Base-by-base conservation (phyloP, 2,329 filamentous ascomycete species). In the Cladosporium sp. region DNA sequence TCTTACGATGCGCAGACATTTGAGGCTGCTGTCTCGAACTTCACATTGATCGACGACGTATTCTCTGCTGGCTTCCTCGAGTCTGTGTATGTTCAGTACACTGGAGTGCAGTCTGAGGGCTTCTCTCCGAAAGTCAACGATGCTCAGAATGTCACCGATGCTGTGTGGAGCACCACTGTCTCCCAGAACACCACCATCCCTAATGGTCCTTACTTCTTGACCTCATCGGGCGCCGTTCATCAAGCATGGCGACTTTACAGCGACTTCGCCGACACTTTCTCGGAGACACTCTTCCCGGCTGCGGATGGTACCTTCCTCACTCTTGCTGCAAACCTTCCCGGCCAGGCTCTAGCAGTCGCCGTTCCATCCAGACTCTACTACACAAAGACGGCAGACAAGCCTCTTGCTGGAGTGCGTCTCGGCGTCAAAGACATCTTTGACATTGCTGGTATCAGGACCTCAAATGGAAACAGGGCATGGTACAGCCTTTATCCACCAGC, bases 381-480 rank as follows among this genome's bases (percentile, higher is more conserved):
- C 70, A 80, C 76, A 2, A 79, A 76, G 47, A 82, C 80, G 0
- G 65, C 70, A 0, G 74, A 77, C n/a, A 79, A 83, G 65, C 84
- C 84, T 0, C 74, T 88, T 0, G 81, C 83, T 5, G 85, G 86
- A 17, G 78, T 86, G 3, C 78, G 85, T 17, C 69, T 88, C 0
- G 84, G 79, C 0, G 76, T 88, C 57, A 88, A 88, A 68, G 86
- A 88, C 63, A 83, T 86, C 49, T 84, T 79, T 65, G 76, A 85
- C 61, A 70, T 87, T 39, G 76, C 78, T 20, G 86, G 86, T 1
- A 69, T 86, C 0, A 76, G 77, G 12, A 86, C 82, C 0, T 77
- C 77, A 1, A 75, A 81, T 34, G 86, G 85, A 0, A 87, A 84
- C 57, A 74, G 82, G 34, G 80, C 84, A 1, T 88, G 81, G 76